Evolutionary conservation across 2,329 filamentous ascomycete species (phyloP).

Genomic region (Colletotrichum incanum): DNA sequence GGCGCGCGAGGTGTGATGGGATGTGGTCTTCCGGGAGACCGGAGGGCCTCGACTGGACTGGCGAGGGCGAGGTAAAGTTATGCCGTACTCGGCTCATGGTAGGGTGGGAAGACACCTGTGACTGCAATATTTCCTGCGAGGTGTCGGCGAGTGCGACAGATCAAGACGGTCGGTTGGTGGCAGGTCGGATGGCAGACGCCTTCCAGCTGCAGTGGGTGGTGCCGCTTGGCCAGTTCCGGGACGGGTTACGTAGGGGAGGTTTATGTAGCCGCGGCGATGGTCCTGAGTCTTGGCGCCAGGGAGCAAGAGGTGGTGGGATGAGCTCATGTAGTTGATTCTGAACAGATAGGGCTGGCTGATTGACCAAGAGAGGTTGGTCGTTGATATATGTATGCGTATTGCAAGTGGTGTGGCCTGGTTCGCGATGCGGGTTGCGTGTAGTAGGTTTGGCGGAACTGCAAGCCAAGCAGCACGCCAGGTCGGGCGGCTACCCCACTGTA

Average conservation of each 20-base stretch:
- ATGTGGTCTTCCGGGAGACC: conserved; percentile 15
- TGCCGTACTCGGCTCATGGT: conserved; percentile 6
- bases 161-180: conserved; percentile 20
- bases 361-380: background rate
- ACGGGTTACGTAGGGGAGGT: background rate
- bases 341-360: background rate
- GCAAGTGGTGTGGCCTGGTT: background rate
- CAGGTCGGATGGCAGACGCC: conserved; percentile 17
- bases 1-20: conserved; percentile 21
- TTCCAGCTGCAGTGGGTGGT: conserved; percentile 25
- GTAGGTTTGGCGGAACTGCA: background rate
- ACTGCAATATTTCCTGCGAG: conserved; percentile 42
- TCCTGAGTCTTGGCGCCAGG: conserved; percentile 24
- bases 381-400: background rate
- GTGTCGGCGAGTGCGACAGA: conserved; percentile 39
- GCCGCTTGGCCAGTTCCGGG: conserved; percentile 35
- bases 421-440: background rate
- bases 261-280: conserved; percentile 8
- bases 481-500: background rate
- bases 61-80: background rate
- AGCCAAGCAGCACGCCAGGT: background rate
- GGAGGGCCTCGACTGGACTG: conserved; percentile 14
- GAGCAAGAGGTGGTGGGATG: conserved; percentile 1
- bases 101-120: conserved; percentile 6
- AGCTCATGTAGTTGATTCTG: background rate